Evolutionary conservation across 2,329 filamentous ascomycete genomes (phyloP).

Genomic region (Plectosphaerella sp.): DNA sequence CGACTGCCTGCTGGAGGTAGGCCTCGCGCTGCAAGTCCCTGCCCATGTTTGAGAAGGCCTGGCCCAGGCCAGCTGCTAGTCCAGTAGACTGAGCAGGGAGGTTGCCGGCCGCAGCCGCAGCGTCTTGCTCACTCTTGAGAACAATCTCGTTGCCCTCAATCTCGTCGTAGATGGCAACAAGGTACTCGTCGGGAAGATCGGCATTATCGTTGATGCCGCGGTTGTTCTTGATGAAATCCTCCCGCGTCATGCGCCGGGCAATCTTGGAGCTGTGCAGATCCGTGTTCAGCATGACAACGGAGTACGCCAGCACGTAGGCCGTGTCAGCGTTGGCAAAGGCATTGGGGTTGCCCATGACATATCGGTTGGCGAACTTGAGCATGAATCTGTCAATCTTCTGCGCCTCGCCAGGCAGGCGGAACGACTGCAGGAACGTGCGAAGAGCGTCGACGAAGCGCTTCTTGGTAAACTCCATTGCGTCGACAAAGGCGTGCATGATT

Average conservation of each 20-base stretch:
- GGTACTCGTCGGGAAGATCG: constrained; percentile 88
- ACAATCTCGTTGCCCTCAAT: constrained; percentile 92
- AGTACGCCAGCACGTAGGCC: constrained; percentile 92
- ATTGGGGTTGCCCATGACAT: constrained; percentile 91
- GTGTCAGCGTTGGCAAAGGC: constrained; percentile 96
- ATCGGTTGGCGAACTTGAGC: constrained; percentile 97
- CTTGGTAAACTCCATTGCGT: constrained; percentile 88
- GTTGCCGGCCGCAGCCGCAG: constrained; percentile 74
- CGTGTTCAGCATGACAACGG: constrained; percentile 93
- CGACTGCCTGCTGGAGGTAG: constrained; percentile 90
- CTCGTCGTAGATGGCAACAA: constrained; percentile 85
- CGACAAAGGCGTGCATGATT: constrained; percentile 94
- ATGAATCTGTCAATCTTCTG: constrained; percentile 99
- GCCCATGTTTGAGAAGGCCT: constrained; percentile 86
- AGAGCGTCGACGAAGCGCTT: constrained; percentile 90
- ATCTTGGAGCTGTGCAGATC: constrained; percentile 91
- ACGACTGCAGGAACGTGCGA: constrained; percentile 87
- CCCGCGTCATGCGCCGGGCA: constrained; percentile 80
- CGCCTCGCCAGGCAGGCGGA: constrained; percentile 89
- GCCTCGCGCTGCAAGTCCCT: constrained; percentile 89
- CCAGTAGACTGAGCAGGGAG: constrained; percentile 57
- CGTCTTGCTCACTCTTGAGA: constrained; percentile 84
- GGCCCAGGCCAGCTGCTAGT: constrained; percentile 77
- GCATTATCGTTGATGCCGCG: constrained; percentile 95
- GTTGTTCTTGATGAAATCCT: constrained; percentile 99